Percentiles rank a stretch among this genome's conserved stretches.
Evolutionary conservation across 352 stramenopile genomes (phyloP).

Genomic region (Phytophthora nicotianae): DNA sequence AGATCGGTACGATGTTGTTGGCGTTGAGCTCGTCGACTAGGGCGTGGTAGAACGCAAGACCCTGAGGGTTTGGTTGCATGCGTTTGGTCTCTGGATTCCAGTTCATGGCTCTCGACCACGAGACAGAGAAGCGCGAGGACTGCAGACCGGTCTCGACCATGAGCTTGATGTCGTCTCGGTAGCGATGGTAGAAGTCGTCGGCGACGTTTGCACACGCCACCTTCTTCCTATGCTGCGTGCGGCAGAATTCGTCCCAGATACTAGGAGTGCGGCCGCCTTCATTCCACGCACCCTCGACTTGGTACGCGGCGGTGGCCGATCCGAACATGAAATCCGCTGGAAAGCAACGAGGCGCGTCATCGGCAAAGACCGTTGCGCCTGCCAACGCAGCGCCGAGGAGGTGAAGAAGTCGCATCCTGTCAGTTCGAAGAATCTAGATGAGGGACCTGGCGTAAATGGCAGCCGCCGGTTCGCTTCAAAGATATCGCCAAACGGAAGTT

Average conservation of each 20-base stretch:
- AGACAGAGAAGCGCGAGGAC: conserved; percentile 93
- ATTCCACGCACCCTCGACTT: conserved; percentile 85
- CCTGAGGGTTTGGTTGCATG: conserved; percentile 79
- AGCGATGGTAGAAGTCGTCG: conserved; percentile 94
- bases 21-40: conserved; percentile 87
- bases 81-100: conserved; percentile 58
- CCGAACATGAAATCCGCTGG: conserved; percentile 86
- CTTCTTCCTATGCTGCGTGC: conserved; percentile 55
- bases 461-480: not conserved
- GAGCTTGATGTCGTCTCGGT: conserved; percentile 91
- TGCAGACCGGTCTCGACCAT: conserved; percentile 92
- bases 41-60: conserved; percentile 93
- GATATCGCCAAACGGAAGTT: not conserved
- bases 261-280: conserved; percentile 73
- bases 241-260: conserved; percentile 96
- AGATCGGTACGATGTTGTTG: conserved; percentile 86
- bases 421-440: no score
- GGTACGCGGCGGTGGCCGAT: conserved; percentile 83
- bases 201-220: conserved; percentile 90
- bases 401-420: conserved; percentile 23
- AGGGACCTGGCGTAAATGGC: no score
- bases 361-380: conserved; percentile 1
- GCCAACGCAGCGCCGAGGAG: conserved; percentile 4
- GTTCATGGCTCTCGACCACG: conserved; percentile 92
- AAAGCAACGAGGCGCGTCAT: conserved; percentile 52